Conservation (phyloP, 202 grass and related monocot species). For the Dendrocalamus latiflorus region DNA sequence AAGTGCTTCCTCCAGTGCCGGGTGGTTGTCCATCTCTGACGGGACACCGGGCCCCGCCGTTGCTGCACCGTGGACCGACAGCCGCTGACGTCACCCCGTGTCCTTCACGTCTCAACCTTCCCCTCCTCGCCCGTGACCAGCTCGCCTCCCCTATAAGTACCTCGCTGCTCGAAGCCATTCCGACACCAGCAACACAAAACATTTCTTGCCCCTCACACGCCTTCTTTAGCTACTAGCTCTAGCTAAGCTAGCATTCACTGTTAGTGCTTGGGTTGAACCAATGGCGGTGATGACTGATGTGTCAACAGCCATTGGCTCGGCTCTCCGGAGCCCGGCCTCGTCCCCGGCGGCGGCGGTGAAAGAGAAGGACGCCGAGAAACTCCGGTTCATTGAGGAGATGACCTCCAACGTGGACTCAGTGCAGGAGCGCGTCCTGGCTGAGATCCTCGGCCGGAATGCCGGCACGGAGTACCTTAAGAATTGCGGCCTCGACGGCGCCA, state of each 20-base stretch:
- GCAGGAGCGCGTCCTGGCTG: conserved; percentile 70
- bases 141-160: conserved; percentile 79
- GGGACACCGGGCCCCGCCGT: conserved; percentile 46
- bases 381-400: conserved; percentile 86
- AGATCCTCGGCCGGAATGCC: conserved; percentile 75
- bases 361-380: conserved; percentile 67
- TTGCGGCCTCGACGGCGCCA: conserved; percentile 46
- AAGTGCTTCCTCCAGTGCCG: too few relatives aligned
- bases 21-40: conserved; percentile 38
- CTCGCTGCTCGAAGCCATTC: conserved; percentile 6
- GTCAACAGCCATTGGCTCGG: conserved; percentile 16
- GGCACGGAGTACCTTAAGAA: conserved; percentile 74
- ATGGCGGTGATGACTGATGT: conserved; percentile 71
- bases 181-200: conserved; percentile 20
- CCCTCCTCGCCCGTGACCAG: too few relatives aligned
- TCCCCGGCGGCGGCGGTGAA: conserved; percentile 20
- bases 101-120: conserved; percentile 5
- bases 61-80: conserved; percentile 40
- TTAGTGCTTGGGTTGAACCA: neutral
- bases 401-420: conserved; percentile 60
- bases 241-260: neutral
- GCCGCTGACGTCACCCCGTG: conserved; percentile 36
- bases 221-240: neutral
- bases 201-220: neutral
- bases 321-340: conserved; percentile 21